Conservation (phyloP, 2,329 filamentous ascomycete species). For the Aphanocladium album region DNA sequence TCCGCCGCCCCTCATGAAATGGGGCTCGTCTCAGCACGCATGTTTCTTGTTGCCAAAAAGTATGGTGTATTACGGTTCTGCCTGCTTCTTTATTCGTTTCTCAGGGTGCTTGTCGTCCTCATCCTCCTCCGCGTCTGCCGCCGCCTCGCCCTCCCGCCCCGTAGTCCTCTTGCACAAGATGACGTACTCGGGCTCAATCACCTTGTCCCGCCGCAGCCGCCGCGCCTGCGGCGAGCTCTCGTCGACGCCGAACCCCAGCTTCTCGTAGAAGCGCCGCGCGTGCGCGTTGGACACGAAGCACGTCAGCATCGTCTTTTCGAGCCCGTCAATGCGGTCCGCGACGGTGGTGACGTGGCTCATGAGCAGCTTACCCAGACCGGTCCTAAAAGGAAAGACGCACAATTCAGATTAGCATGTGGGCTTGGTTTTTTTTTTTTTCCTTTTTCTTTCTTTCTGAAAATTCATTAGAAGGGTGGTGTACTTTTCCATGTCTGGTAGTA, state of each 20-base stretch:
- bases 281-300: constrained; percentile 59
- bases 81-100: not conserved
- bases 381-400: constrained; percentile 32
- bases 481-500: constrained; percentile 52
- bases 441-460: not conserved
- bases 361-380: constrained; percentile 57
- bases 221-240: constrained; percentile 49
- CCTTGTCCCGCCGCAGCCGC: constrained; percentile 49
- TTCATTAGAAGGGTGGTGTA: constrained; percentile 23
- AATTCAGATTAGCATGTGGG: not conserved
- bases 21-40: not conserved
- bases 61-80: too few species aligned
- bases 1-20: not conserved
- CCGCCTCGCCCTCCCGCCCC: not conserved
- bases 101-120: not conserved
- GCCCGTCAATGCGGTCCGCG: constrained; percentile 47
- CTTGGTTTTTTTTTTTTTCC: not conserved
- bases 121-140: not conserved
- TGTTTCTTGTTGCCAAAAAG: too few species aligned
- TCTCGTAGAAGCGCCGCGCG: constrained; percentile 57
- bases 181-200: constrained; percentile 51
- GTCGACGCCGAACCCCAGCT: constrained; percentile 53
- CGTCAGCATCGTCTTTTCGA: constrained; percentile 68
- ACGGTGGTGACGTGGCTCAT: constrained; percentile 52
- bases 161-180: constrained; percentile 44